Base-by-base conservation (phyloP, 108 stramenopile species). In the Cylindrotheca closterium region DNA sequence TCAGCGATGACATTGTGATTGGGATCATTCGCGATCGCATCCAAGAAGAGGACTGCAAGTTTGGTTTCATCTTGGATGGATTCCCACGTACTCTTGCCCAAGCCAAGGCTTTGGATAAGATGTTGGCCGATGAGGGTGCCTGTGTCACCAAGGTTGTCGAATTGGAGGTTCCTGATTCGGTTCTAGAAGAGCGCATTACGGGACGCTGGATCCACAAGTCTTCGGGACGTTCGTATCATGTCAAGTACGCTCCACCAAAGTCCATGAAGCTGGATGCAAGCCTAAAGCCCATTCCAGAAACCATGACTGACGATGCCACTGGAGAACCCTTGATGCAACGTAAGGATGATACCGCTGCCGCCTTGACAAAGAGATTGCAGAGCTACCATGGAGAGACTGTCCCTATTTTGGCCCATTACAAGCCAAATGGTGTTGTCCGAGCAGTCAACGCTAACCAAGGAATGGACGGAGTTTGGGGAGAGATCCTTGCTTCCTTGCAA, bases 1-100 rank as follows among this genome's bases (percentile, higher is more conserved):
- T 98, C 53, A 80, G 85, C 30, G 96, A 98, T 63, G 97, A 98
- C n/a, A 88, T 98, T 59, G 95, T 98, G 33, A 89, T 96, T 23
- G 96, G 94, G 1, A 96, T 97, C 78, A 94, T 97, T 61, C 81
- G 83, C n/a, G 97, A 97, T 51, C 86, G 93, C 28, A 96, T 99
- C 77, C 54, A 89, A 48, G 80, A 92, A 28, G 79, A 77, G 3
- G 97, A 98, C 58, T 98, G 98, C 81, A 64, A 69, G 49, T 87
- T 93, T 68, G 99, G 99, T 25, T 99, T 99, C 81, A 97, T 99
- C 68, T 86, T 99, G 46, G 82, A 83, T 58, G 99, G 99, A 28
- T 99, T 99, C 80, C 98, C 98, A 17, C 96, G 98, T 53, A 99
- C 97, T 21, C 69, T 96, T 26, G 80, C 73, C n/a, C 99, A 99